Evolutionary conservation across 441 rosid genomes (phyloP), one percentile per base, ranked within the genome.

Genomic region (Flueggea neowawraea): DNA sequence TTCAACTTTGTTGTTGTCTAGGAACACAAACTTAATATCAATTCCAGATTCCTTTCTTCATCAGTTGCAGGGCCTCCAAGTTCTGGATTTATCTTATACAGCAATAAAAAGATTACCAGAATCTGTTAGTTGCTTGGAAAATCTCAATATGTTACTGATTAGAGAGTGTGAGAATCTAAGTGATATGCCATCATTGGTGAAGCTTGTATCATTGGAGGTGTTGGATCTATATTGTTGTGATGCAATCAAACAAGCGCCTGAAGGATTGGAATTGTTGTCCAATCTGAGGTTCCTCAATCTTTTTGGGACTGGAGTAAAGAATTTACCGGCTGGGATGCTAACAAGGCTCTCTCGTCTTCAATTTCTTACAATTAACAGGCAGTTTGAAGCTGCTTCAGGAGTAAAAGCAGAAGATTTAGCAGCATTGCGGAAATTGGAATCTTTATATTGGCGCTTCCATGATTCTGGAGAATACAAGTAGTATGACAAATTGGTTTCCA

Each of bases 241-340:
- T 2, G 17, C 12, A 5, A 51, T 75, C 6, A 16, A 12, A 2
- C 15, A n/a, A 15, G 41, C 54, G 3, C 80, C 76, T 16, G 9
- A 13, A 1, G 78, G 69, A 1, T 5, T 77, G 3, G 61, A 62
- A 52, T 39, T 8, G 6, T 41, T 73, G 41, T 59, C 65, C 15
- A 69, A 66, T n/a, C 64, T 76, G 5, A 51, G 10, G 17, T 55
- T 32, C 31, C 50, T 76, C 14, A 39, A 63, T 54, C 47, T 73
- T 10, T 0, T 0, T 1, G n/a, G 9, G 4, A 0, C 12, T 0
- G 0, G 6, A 1, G 16, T 64, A 5, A 0, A 0, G 9, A 10
- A 15, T 22, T 22, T 22, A 22, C 28, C 28, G 0, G 12, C 5
- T 4, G 70, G 65, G 2, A 48, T 69, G n/a, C 33, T 66, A 12